These are phyloP conservation scores for Decorospora gaudefroyi DNA, from an alignment of 2,329 filamentous ascomycete species.

Conservation along the genomic window DNA sequence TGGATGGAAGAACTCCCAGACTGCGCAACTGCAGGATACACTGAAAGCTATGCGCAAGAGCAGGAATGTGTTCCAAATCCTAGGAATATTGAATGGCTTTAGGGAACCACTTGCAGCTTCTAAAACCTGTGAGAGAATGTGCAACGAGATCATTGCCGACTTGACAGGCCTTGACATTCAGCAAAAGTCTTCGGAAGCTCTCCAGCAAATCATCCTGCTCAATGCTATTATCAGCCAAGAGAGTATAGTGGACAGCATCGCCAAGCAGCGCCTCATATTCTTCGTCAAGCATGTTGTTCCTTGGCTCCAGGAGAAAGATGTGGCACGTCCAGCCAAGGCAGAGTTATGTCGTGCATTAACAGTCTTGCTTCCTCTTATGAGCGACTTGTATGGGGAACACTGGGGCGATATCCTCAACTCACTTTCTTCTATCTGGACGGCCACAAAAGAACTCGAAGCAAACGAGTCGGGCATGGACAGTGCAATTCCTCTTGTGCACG, in stretches of 20 bases:
- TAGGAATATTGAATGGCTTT: slow-evolving; percentile 56
- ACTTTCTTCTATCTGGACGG: slow-evolving; percentile 46
- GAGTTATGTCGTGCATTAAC: slow-evolving; percentile 59
- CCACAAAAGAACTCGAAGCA: slow-evolving; percentile 31
- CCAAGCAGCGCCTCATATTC: slow-evolving; percentile 74
- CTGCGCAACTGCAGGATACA: slow-evolving; percentile 43
- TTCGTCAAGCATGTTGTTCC: slow-evolving; percentile 76
- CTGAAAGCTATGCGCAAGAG: slow-evolving; percentile 39
- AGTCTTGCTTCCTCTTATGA: slow-evolving; percentile 71
- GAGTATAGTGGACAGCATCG: slow-evolving; percentile 54
- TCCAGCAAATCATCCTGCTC: slow-evolving; percentile 58
- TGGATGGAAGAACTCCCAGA: slow-evolving; percentile 47
- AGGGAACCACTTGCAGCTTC: slow-evolving; percentile 55
- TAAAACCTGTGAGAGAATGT: slow-evolving; percentile 56
- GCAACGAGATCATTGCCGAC: slow-evolving; percentile 65
- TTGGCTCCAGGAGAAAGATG: slow-evolving; percentile 64
- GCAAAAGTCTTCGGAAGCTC: slow-evolving; percentile 49
- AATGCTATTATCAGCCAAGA: slow-evolving; percentile 60
- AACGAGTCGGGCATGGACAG: slow-evolving; percentile 36
- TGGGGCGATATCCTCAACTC: slow-evolving; percentile 64
- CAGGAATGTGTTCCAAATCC: slow-evolving; percentile 53
- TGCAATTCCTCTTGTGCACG: slow-evolving; percentile 64
- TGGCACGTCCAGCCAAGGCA: slow-evolving; percentile 58
- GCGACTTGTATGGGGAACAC: slow-evolving; percentile 83
- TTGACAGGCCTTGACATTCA: slow-evolving; percentile 59